Base-by-base conservation (phyloP, 306 rosid species). In the Prunus kanzakura region DNA sequence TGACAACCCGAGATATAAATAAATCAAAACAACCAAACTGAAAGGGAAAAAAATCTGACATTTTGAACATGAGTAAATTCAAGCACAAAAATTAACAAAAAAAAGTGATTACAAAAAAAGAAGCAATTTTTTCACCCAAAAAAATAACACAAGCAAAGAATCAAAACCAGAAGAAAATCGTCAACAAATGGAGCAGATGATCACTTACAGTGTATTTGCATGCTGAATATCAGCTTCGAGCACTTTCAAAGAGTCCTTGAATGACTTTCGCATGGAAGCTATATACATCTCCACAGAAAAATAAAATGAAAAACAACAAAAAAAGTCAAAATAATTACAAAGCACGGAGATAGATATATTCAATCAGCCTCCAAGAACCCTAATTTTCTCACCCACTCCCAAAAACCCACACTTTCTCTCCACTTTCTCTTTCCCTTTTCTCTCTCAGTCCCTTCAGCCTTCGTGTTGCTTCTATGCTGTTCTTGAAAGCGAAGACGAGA, bases 171-270 rank as follows among this genome's bases (percentile, higher is more conserved):
- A 65, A 6, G 30, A 3, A 47, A 60, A 9, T 49, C 18, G 11
- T 16, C 16, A 70, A 35, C 41, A 35, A 35, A 35, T 35, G 41
- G 29, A 47, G 8, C 61, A 68, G 73, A 35, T 58, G 45, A 70
- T 18, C 23, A 57, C 95, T 87, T 13, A 94, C 98, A 94, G 82
- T 82, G 95, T 92, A 84, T 92, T 94, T 45, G 98, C 98, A 29
- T 94, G 98, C 78, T 92, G 98, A 66, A 94, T 94, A 90, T 94
- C 98, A 85, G 98, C 98, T 89, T 94, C 97, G 71, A 94, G 97
- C 23, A 91, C 87, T 85, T 94, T 94, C 66, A 94, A 81, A 70
- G 98, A 94, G 75, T 94, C 98, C 92, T 92, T 94, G 87, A 94
- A 94, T 50, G 98, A 94, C 84, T 91, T 94, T 87, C 98, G 87